Evolutionary conservation across 306 rosid species (phyloP).

Genomic region (Pyrus communis): DNA sequence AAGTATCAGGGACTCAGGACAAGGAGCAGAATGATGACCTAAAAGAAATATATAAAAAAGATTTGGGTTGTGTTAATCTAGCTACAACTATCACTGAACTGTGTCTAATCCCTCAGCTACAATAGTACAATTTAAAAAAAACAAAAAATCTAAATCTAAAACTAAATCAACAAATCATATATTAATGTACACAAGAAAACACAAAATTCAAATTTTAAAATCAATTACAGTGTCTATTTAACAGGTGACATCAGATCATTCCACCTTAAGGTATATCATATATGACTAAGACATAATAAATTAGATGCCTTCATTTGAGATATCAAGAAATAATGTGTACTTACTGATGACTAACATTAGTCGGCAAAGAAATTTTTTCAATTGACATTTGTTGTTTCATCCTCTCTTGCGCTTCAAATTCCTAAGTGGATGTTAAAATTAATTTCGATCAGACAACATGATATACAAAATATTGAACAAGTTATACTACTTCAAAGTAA

Average conservation of each 20-base stretch:
- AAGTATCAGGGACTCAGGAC: too few relatives aligned
- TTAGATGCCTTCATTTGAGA: background rate
- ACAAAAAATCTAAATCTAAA: too few relatives aligned
- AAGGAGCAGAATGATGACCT: background rate
- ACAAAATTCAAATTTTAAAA: background rate
- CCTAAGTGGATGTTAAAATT: conserved; percentile 38
- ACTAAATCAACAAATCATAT: background rate
- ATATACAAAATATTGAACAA: background rate
- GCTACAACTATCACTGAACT: background rate
- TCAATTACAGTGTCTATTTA: background rate
- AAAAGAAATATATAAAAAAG: background rate
- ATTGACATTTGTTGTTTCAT: conserved; percentile 70
- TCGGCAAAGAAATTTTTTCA: conserved; percentile 60
- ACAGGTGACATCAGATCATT: background rate
- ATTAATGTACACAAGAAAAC: background rate
- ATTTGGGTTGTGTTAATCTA: background rate
- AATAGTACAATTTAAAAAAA: background rate
- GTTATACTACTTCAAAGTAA: background rate
- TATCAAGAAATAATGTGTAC: conserved; percentile 12
- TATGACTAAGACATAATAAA: background rate
- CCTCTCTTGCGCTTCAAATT: conserved; percentile 90
- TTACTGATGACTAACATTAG: conserved; percentile 83
- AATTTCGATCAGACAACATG: background rate
- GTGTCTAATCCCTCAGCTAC: background rate
- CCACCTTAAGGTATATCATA: background rate